These are phyloP conservation scores for Amoebophrya sp. DNA, from an alignment of 169 alveolate genomes.

Conservation along the genomic window DNA sequence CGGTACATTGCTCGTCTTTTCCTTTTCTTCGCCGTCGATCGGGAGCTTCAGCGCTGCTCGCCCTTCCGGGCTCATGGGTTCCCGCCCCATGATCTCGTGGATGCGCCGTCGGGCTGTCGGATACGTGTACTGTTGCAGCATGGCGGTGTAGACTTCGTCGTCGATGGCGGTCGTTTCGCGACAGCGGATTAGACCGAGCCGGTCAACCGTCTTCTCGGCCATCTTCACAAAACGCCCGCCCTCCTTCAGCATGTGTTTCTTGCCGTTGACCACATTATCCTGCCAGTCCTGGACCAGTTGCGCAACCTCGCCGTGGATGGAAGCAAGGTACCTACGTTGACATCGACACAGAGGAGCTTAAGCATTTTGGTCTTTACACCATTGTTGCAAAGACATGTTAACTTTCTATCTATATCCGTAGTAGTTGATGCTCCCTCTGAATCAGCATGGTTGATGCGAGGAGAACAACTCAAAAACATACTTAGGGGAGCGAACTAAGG, in stretches of 20 bases:
- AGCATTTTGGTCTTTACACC: too few relatives aligned
- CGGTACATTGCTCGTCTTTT: too few relatives aligned
- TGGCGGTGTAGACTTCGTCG: background rate
- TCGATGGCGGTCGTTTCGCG: background rate
- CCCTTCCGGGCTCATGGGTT: background rate
- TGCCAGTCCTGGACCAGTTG: constrained; percentile 7
- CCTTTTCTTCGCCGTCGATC: too few relatives aligned
- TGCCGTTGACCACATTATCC: background rate
- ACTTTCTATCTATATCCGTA: too few relatives aligned
- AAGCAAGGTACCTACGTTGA: too few relatives aligned
- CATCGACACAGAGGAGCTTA: too few relatives aligned
- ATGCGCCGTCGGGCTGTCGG: background rate
- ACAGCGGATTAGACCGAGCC: background rate
- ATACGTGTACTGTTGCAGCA: background rate
- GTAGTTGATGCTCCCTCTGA: too few relatives aligned
- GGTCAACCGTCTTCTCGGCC: background rate
- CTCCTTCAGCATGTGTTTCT: background rate
- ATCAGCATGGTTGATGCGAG: too few relatives aligned
- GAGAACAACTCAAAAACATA: too few relatives aligned
- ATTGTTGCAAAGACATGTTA: too few relatives aligned
- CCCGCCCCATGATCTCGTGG: background rate
- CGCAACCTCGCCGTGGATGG: background rate
- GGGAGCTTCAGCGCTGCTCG: background rate
- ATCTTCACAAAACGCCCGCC: constrained; percentile 9
- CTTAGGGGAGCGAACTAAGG: too few relatives aligned